A percentile compares a stretch with the other conserved stretches of the same genome.
phyloP scores from a whole-genome alignment of 352 stramenopile genomes.

The Pythium phragmitis region DNA sequence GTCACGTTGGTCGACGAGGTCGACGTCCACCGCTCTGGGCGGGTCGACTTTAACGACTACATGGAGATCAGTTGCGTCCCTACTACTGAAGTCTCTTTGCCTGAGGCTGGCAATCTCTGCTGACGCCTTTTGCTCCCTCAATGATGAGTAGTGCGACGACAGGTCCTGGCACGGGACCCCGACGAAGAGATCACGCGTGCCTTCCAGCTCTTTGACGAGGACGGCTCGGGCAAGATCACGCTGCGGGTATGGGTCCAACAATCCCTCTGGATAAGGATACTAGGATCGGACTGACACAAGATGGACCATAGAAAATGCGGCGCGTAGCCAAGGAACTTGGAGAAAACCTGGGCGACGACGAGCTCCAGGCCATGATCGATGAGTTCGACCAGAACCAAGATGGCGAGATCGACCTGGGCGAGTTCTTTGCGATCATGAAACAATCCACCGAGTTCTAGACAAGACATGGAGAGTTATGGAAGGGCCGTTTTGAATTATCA shows the following conservation, averaged over 20 bases:
- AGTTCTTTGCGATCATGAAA: conserved; percentile 92
- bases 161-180: conserved; percentile 84
- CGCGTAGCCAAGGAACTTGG: conserved; percentile 91
- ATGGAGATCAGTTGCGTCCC: conserved; percentile 84
- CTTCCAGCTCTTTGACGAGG: conserved; percentile 95
- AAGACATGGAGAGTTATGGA: background rate
- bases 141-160: conserved; percentile 55
- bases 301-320: conserved; percentile 82
- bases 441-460: conserved; percentile 73
- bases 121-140: background rate
- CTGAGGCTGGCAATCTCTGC: background rate
- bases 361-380: conserved; percentile 94
- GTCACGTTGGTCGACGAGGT: conserved; percentile 88
- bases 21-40: conserved; percentile 80
- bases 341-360: conserved; percentile 91
- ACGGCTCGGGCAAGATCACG: conserved; percentile 87
- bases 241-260: conserved; percentile 45
- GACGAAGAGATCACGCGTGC: conserved; percentile 92
- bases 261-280: background rate
- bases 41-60: conserved; percentile 90
- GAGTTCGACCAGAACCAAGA: conserved; percentile 95
- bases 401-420: conserved; percentile 87
- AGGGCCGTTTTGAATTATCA: background rate
- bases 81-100: background rate
- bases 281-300: background rate